phyloP scores from a whole-genome alignment of 768 basidiomycete species.

The Leccinum broughii region DNA sequence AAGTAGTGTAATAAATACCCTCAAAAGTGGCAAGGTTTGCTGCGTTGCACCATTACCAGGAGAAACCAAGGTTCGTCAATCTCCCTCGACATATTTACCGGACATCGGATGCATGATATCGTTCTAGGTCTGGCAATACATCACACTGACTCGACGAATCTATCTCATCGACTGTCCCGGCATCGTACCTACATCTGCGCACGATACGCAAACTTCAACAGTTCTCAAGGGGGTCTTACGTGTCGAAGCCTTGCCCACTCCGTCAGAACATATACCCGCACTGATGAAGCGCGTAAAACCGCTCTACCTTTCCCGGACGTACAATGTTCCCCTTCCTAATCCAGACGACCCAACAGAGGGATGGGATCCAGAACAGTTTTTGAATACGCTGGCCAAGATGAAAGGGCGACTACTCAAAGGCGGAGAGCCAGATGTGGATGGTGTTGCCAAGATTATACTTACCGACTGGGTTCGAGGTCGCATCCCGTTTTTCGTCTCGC shows the following conservation, averaged over 20 bases:
- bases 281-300: slow-evolving; percentile 92
- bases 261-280: slow-evolving; percentile 87
- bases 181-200: slow-evolving; percentile 91
- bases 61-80: slow-evolving; percentile 74
- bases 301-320: slow-evolving; percentile 85
- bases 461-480: slow-evolving; percentile 97
- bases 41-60: slow-evolving; percentile 95
- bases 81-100: background rate
- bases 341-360: slow-evolving; percentile 47
- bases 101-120: slow-evolving; percentile 1
- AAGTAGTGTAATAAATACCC: slow-evolving; percentile 95
- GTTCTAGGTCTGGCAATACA: slow-evolving; percentile 94
- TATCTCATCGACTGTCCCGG: slow-evolving; percentile 99
- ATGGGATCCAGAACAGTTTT: slow-evolving; percentile 77
- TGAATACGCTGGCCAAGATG: slow-evolving; percentile 85
- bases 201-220: slow-evolving; percentile 85
- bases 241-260: slow-evolving; percentile 90
- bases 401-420: slow-evolving; percentile 91
- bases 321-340: slow-evolving; percentile 68
- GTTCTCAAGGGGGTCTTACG: slow-evolving; percentile 97
- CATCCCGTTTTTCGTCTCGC: slow-evolving; percentile 94
- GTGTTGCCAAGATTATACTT: slow-evolving; percentile 91
- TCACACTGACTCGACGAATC: slow-evolving; percentile 92
- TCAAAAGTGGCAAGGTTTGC: slow-evolving; percentile 98
- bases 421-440: slow-evolving; percentile 91